These are phyloP conservation scores for Mycena rebaudengoi DNA, from an alignment of 768 basidiomycete genomes.

Conservation along the genomic window DNA sequence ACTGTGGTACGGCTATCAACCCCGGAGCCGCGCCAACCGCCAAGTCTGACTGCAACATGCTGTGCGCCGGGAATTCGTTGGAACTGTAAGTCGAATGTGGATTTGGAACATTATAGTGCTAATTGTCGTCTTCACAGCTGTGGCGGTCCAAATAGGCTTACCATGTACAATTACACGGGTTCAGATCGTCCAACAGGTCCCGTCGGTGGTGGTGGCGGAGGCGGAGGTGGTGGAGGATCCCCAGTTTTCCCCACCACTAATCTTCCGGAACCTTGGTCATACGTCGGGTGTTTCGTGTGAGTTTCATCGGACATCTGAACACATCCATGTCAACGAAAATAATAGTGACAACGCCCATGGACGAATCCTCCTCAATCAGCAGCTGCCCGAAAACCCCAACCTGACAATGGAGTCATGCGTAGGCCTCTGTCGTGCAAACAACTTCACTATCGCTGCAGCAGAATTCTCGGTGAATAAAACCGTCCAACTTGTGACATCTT, in stretches of 20 bases:
- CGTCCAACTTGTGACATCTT: no score
- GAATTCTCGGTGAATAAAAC: slow-evolving; percentile 64
- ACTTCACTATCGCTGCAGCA: slow-evolving; percentile 73
- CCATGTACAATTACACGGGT: slow-evolving; percentile 76
- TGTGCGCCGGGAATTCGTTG: slow-evolving; percentile 64
- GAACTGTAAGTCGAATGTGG: slow-evolving; percentile 47
- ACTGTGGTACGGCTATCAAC: slow-evolving; percentile 56
- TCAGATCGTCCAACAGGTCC: slow-evolving; percentile 51
- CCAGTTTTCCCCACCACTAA: slow-evolving; percentile 57
- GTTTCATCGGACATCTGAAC: slow-evolving; percentile 29
- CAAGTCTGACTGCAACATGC: slow-evolving; percentile 69
- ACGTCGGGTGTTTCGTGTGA: slow-evolving; percentile 73
- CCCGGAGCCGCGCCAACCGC: slow-evolving; percentile 57
- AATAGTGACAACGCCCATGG: slow-evolving; percentile 72
- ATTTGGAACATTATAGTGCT: background rate
- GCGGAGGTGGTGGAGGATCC: slow-evolving; percentile 40
- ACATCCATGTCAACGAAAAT: no score
- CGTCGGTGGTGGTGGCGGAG: slow-evolving; percentile 46
- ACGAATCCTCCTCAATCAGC: slow-evolving; percentile 60
- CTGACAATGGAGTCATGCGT: slow-evolving; percentile 73
- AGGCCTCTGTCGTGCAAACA: slow-evolving; percentile 57
- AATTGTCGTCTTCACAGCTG: slow-evolving; percentile 42
- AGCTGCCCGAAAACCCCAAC: slow-evolving; percentile 30
- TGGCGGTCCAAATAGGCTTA: slow-evolving; percentile 74
- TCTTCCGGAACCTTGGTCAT: slow-evolving; percentile 65